Evolutionary conservation across 129 eudicot genomes (phyloP).

Genomic region (Rutidosis leptorrhynchoides): DNA sequence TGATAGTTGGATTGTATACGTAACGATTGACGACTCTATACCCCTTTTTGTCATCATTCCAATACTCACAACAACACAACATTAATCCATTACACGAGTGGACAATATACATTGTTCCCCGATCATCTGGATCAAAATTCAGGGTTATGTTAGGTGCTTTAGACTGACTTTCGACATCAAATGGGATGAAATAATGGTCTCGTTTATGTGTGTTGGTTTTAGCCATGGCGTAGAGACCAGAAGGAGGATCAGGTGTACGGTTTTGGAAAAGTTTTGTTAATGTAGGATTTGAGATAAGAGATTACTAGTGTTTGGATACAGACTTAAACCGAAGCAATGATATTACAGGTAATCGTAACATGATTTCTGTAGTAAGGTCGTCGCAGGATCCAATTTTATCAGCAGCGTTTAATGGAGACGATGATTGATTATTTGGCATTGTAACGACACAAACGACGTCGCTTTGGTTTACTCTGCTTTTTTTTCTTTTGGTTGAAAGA

Average conservation of each 20-base stretch:
- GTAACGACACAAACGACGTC: too few relatives aligned
- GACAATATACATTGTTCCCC: background rate
- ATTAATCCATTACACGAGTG: background rate
- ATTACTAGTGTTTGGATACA: background rate
- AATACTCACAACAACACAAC: background rate
- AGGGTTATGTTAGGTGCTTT: background rate
- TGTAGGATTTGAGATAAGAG: background rate
- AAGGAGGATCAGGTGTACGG: background rate
- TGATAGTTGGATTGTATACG: constrained; percentile 9
- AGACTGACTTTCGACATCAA: background rate
- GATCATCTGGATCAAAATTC: background rate
- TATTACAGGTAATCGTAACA: background rate
- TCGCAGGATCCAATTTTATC: background rate
- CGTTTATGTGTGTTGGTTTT: too few relatives aligned
- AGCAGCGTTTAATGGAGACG: background rate
- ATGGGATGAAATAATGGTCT: background rate
- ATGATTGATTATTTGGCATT: too few relatives aligned
- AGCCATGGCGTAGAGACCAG: background rate
- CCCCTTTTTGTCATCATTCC: too few relatives aligned
- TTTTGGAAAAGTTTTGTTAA: background rate
- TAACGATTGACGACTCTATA: background rate
- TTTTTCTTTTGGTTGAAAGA: too few relatives aligned
- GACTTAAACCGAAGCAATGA: background rate
- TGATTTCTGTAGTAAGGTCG: background rate
- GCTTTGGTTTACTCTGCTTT: too few relatives aligned